A percentile compares a stretch with the other conserved stretches of the same genome.
phyloP scores from a whole-genome alignment of 495 filamentous ascomycete species.

The Penicillium simplicissimum region DNA sequence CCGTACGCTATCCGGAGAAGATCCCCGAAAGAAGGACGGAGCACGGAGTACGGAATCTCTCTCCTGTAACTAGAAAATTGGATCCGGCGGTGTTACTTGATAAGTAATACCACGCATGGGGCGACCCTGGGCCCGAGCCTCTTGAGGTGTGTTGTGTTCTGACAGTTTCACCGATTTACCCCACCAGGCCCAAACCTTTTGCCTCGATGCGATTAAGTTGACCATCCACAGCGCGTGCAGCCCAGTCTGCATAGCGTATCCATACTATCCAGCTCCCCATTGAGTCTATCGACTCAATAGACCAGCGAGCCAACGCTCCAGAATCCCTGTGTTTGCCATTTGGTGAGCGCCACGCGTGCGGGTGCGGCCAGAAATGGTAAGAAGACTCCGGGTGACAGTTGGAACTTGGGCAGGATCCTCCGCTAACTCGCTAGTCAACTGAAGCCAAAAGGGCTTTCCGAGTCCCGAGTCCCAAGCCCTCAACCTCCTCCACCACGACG shows the following conservation, averaged over 20 bases:
- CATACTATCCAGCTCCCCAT: neutral
- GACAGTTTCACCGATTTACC: neutral
- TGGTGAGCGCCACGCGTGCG: neutral
- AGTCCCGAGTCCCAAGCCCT: neutral
- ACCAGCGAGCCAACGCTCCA: neutral
- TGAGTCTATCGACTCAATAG: neutral
- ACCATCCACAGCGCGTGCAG: neutral
- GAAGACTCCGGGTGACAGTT: constrained; percentile 5
- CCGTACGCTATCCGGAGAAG: neutral
- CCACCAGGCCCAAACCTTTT: neutral
- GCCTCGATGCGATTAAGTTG: neutral
- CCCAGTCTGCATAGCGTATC: too few relatives aligned
- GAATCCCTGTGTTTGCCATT: neutral
- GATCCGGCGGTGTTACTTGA: constrained; percentile 1
- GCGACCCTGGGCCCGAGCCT: neutral
- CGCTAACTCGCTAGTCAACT: too few relatives aligned
- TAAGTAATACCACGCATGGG: neutral
- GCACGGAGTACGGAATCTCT: neutral
- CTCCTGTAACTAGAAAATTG: neutral
- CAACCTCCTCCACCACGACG: neutral
- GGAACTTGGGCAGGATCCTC: neutral
- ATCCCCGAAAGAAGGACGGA: neutral
- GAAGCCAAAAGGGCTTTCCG: too few relatives aligned
- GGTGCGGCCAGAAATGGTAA: constrained; percentile 7
- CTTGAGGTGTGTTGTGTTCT: neutral